A percentile compares a stretch with the other conserved stretches of the same genome.
These are phyloP conservation scores for Bjerkandera adusta DNA, from an alignment of 1,284 basidiomycete genomes.

Conservation along the genomic window DNA sequence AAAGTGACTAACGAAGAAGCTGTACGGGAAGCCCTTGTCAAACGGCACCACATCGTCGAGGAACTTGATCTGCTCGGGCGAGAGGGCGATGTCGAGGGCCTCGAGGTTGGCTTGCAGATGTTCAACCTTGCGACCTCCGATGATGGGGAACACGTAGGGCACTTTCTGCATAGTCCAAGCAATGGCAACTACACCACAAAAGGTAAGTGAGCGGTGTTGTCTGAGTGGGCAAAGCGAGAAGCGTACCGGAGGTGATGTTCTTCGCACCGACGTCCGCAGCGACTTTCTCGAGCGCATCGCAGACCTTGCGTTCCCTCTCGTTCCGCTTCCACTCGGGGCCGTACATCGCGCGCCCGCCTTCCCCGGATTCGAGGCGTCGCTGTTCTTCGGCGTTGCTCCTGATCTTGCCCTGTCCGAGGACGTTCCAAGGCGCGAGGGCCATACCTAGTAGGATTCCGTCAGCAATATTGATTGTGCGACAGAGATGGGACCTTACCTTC, in stretches of 20 bases:
- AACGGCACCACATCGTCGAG: not conserved
- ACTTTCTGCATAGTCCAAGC: not conserved
- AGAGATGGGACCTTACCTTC: constrained; percentile 32
- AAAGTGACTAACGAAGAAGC: constrained; percentile 7
- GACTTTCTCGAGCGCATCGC: constrained; percentile 17
- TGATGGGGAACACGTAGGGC: constrained; percentile 32
- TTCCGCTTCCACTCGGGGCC: constrained; percentile 28
- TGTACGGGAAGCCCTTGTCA: not conserved
- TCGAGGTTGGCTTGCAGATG: constrained; percentile 44
- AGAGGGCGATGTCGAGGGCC: constrained; percentile 39
- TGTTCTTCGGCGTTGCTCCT: constrained; percentile 44
- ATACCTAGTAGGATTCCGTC: constrained; percentile 28
- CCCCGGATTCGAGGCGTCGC: constrained; percentile 34
- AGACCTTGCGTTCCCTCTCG: constrained; percentile 28
- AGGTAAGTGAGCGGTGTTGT: not conserved
- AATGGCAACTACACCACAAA: not conserved
- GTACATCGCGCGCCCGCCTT: constrained; percentile 25
- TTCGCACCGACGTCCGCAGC: constrained; percentile 21
- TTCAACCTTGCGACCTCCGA: constrained; percentile 46
- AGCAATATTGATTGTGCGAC: not conserved
- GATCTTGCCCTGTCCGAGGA: constrained; percentile 43
- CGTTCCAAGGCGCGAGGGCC: constrained; percentile 47
- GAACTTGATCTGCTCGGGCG: constrained; percentile 36
- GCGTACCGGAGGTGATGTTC: constrained; percentile 14
- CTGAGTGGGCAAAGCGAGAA: not conserved